Percentiles rank a stretch among this genome's conserved stretches.
phyloP scores from a whole-genome alignment of 495 filamentous ascomycete genomes.

The Neurospora sp. region DNA sequence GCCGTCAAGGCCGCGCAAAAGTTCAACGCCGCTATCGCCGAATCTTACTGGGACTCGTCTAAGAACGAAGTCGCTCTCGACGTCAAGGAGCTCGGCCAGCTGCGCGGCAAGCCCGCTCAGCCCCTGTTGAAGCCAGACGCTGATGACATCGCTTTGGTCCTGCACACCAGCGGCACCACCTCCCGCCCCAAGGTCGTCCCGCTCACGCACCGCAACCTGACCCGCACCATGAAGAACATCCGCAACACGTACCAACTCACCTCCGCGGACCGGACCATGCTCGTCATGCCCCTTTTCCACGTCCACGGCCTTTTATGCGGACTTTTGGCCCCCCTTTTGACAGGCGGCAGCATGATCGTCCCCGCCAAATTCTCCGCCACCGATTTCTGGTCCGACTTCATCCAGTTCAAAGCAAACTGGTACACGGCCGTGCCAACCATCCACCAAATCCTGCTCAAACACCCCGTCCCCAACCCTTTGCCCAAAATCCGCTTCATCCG shows the following conservation, averaged over 20 bases:
- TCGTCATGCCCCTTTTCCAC: constrained; percentile 91
- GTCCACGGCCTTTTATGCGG: constrained; percentile 76
- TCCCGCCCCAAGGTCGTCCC: constrained; percentile 76
- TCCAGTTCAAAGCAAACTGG: constrained; percentile 65
- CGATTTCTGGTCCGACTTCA: constrained; percentile 73
- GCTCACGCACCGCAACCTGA: constrained; percentile 69
- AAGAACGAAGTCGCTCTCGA: constrained; percentile 57
- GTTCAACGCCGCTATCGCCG: constrained; percentile 69
- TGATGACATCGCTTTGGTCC: constrained; percentile 58
- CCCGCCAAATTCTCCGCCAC: constrained; percentile 69
- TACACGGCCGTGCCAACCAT: constrained; percentile 84
- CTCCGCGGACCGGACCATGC: constrained; percentile 58
- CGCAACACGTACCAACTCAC: constrained; percentile 61
- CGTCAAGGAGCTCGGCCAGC: constrained; percentile 61
- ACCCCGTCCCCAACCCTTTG: constrained; percentile 49
- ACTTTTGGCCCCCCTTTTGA: constrained; percentile 62
- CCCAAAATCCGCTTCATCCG: constrained; percentile 77
- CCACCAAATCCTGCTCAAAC: constrained; percentile 75
- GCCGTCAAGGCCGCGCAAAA: constrained; percentile 64
- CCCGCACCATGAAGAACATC: constrained; percentile 57
- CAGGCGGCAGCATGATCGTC: constrained; percentile 64
- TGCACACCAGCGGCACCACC: constrained; percentile 70
- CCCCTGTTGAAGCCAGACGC: constrained; percentile 47
- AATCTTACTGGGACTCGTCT: constrained; percentile 62
- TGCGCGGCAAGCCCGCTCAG: constrained; percentile 41